A percentile compares a stretch with the other conserved stretches of the same genome.
Conservation (phyloP, 2,329 filamentous ascomycete genomes). For the Beauveria sp. region DNA sequence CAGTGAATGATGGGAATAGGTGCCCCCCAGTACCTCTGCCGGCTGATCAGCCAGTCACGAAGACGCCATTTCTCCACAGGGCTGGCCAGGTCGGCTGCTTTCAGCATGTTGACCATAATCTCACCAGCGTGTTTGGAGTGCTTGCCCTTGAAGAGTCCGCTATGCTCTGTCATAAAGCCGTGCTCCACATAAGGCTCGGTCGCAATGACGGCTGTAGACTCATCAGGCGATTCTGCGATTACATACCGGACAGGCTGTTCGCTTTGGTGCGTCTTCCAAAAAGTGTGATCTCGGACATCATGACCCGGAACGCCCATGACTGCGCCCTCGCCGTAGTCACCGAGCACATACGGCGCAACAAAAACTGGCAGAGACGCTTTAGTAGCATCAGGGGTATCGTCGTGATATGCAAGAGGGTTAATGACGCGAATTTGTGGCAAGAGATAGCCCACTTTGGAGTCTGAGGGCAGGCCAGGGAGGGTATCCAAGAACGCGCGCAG, state of each 20-base stretch:
- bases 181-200: constrained; percentile 54
- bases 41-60: constrained; percentile 82
- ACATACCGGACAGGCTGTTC: constrained; percentile 56
- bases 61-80: constrained; percentile 69
- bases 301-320: constrained; percentile 91
- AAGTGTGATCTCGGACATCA: constrained; percentile 68
- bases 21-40: constrained; percentile 88
- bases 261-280: constrained; percentile 66
- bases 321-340: constrained; percentile 78
- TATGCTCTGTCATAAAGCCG: constrained; percentile 60
- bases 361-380: constrained; percentile 63
- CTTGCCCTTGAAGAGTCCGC: constrained; percentile 57
- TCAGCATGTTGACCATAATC: constrained; percentile 50
- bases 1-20: constrained; percentile 89
- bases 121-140: constrained; percentile 54
- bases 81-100: constrained; percentile 50
- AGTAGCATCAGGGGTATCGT: constrained; percentile 39
- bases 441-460: constrained; percentile 60
- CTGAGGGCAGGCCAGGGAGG: constrained; percentile 45
- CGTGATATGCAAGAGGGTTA: constrained; percentile 57
- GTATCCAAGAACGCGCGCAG: constrained; percentile 62
- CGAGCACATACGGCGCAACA: constrained; percentile 76
- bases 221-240: constrained; percentile 44
- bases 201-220: constrained; percentile 33
- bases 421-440: constrained; percentile 54